These are phyloP conservation scores for Eleusine coracana DNA, from an alignment of 176 grass and related monocot genomes.

Conservation along the genomic window DNA sequence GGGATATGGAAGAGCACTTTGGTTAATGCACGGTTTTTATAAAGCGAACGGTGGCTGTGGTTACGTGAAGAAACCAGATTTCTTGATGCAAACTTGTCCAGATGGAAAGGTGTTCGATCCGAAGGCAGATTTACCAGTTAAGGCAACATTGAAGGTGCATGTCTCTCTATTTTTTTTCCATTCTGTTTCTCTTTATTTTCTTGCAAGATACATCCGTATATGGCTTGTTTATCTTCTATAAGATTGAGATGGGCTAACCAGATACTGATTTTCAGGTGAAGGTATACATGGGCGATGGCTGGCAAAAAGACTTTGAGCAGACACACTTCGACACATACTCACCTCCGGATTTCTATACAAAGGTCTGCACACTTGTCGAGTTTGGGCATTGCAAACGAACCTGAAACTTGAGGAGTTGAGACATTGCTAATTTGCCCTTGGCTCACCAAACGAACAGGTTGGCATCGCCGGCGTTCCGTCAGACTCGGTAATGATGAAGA, in stretches of 20 bases:
- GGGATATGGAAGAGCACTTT: constrained; percentile 92
- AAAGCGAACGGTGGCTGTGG: constrained; percentile 87
- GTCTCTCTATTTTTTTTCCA: neutral
- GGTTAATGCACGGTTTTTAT: constrained; percentile 95
- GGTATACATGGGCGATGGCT: constrained; percentile 93
- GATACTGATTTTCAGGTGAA: constrained; percentile 61
- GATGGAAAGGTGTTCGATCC: constrained; percentile 84
- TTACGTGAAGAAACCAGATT: constrained; percentile 94
- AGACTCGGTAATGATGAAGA: constrained; percentile 89
- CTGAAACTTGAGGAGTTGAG: neutral
- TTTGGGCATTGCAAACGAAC: neutral
- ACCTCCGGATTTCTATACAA: constrained; percentile 91
- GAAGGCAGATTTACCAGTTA: constrained; percentile 73
- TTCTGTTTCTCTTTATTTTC: neutral
- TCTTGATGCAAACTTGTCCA: constrained; percentile 74
- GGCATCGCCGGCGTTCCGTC: constrained; percentile 91
- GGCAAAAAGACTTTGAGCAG: constrained; percentile 80
- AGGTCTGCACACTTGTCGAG: constrained; percentile 40
- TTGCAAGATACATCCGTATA: neutral
- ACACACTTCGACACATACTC: constrained; percentile 88
- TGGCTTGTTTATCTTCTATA: neutral
- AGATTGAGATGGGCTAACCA: constrained; percentile 26
- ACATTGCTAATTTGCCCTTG: neutral
- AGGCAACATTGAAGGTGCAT: constrained; percentile 61
- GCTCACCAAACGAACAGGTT: constrained; percentile 54